phyloP scores from a whole-genome alignment of 768 basidiomycete genomes.

The Xerocomus potaroensis region DNA sequence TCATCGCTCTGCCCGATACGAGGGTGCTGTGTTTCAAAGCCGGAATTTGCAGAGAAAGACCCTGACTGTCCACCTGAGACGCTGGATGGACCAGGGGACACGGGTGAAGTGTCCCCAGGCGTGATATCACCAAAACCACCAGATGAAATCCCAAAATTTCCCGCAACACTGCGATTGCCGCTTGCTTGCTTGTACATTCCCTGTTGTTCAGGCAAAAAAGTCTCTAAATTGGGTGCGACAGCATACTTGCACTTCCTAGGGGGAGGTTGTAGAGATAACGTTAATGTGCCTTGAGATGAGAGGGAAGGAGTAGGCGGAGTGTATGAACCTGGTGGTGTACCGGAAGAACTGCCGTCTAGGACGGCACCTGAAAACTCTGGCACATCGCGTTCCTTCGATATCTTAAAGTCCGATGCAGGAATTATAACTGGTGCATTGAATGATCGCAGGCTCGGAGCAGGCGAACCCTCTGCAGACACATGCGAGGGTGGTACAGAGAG shows the following conservation, averaged over 20 bases:
- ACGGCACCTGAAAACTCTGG: conserved; percentile 13
- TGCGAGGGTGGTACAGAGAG: conserved; percentile 29
- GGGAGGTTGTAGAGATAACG: conserved; percentile 33
- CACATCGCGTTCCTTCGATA: conserved; percentile 35
- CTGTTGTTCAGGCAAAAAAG: conserved; percentile 5
- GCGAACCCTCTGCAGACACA: conserved; percentile 16
- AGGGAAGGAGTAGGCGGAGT: conserved; percentile 17
- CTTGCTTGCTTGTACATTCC: conserved; percentile 24
- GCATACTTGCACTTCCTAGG: conserved; percentile 27
- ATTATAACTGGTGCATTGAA: conserved; percentile 16
- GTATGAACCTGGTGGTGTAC: conserved; percentile 31
- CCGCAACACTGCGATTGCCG: conserved; percentile 28
- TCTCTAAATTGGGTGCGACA: background rate
- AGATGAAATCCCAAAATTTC: conserved; percentile 26
- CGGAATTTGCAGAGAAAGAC: conserved; percentile 4
- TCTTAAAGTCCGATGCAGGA: conserved; percentile 34
- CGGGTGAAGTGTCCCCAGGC: conserved; percentile 10
- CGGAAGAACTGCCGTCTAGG: conserved; percentile 9
- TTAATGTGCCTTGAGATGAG: conserved; percentile 29
- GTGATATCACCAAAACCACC: conserved; percentile 7
- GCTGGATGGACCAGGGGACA: background rate
- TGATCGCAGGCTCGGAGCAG: conserved; percentile 26
- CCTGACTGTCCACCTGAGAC: conserved; percentile 3
- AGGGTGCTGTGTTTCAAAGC: background rate
- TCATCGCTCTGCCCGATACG: conserved; percentile 3